Conservation (phyloP, 2,329 filamentous ascomycete species). For the Penicillium paneum region DNA sequence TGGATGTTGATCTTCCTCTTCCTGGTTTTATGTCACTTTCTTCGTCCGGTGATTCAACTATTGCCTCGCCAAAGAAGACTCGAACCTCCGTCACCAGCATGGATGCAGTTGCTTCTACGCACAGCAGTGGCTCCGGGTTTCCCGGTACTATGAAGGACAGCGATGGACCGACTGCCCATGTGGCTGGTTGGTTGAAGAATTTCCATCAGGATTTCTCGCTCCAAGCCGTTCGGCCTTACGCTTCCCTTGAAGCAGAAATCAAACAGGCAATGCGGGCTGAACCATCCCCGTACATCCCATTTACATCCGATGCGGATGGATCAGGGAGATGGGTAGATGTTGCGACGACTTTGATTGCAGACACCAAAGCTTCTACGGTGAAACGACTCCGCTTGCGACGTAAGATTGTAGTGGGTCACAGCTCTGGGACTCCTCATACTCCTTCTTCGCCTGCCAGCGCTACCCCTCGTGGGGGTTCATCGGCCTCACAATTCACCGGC, state of each 20-base stretch:
- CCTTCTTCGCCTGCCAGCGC: slow-evolving; percentile 21
- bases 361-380: slow-evolving; percentile 53
- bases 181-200: slow-evolving; percentile 55
- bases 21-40: slow-evolving; percentile 50
- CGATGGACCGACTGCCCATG: slow-evolving; percentile 52
- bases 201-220: slow-evolving; percentile 60
- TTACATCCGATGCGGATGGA: slow-evolving; percentile 33
- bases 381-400: slow-evolving; percentile 56
- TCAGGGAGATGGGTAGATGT: slow-evolving; percentile 55
- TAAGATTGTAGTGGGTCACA: slow-evolving; percentile 34
- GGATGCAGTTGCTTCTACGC: slow-evolving; percentile 47
- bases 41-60: slow-evolving; percentile 46
- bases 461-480: slow-evolving; percentile 26
- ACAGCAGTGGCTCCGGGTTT: slow-evolving; percentile 41
- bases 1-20: slow-evolving; percentile 58
- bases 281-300: slow-evolving; percentile 42
- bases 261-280: slow-evolving; percentile 57
- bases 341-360: slow-evolving; percentile 56
- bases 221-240: slow-evolving; percentile 57
- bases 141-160: slow-evolving; percentile 32
- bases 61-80: slow-evolving; percentile 43
- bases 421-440: slow-evolving; percentile 19
- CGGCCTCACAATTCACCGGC: slow-evolving; percentile 26
- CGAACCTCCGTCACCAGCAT: slow-evolving; percentile 52
- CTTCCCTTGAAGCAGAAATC: slow-evolving; percentile 52